Percentiles rank a stretch among this genome's conserved stretches.
Conservation (phyloP, 2,329 filamentous ascomycete species). For the Allantophomopsis lycopodina region DNA sequence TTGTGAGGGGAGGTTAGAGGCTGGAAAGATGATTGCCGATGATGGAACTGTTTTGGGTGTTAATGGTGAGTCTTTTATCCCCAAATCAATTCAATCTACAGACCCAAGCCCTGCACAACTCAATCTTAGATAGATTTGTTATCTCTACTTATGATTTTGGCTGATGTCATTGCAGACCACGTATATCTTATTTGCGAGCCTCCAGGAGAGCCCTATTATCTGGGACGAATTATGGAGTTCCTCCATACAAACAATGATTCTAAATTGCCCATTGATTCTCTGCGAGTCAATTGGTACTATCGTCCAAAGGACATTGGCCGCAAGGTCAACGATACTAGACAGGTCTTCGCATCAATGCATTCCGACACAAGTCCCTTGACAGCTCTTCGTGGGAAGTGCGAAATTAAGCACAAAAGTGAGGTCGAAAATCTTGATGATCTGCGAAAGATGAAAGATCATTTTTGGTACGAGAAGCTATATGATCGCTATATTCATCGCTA, state of each 20-base stretch:
- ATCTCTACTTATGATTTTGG: not conserved
- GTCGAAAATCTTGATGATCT: constrained; percentile 73
- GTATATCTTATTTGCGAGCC: constrained; percentile 96
- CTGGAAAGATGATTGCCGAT: constrained; percentile 74
- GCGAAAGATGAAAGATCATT: constrained; percentile 71
- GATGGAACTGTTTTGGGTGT: constrained; percentile 73
- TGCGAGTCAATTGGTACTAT: constrained; percentile 98
- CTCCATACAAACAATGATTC: constrained; percentile 67
- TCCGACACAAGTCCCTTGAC: constrained; percentile 90
- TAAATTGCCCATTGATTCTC: constrained; percentile 62
- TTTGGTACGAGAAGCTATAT: constrained; percentile 96
- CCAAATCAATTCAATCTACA: not conserved
- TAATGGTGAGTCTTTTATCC: constrained; percentile 55
- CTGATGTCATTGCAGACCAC: constrained; percentile 42
- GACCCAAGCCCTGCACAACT: too few species aligned
- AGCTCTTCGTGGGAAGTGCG: constrained; percentile 84
- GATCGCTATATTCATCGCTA: constrained; percentile 97
- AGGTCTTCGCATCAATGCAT: constrained; percentile 96
- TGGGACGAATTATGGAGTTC: constrained; percentile 98
- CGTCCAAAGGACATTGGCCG: constrained; percentile 90
- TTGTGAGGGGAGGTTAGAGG: constrained; percentile 51
- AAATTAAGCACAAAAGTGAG: constrained; percentile 78
- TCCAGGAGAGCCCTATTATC: constrained; percentile 93
- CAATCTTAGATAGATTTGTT: not conserved
- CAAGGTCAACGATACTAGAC: constrained; percentile 78